Percentiles rank a stretch among this genome's conserved stretches.
Conservation (phyloP, 331 rosid genomes). For the Rhamnella rubrinervis region DNA sequence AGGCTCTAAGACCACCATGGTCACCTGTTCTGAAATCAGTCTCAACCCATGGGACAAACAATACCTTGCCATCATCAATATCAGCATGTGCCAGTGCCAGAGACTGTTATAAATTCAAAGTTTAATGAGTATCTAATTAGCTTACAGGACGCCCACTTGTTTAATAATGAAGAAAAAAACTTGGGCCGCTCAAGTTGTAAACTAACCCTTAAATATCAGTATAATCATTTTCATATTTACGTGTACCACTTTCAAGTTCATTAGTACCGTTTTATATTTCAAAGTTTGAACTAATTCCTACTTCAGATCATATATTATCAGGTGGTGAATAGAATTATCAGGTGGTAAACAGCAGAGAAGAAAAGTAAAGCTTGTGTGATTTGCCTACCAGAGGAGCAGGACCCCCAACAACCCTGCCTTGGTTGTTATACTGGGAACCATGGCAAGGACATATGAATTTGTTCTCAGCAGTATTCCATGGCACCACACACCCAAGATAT, state of each 20-base stretch:
- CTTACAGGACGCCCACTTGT: neutral
- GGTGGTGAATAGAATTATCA: neutral
- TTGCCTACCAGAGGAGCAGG: constrained; percentile 91
- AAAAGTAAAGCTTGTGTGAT: neutral
- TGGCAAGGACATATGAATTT: constrained; percentile 98
- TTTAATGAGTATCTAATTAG: neutral
- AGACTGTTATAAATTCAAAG: constrained; percentile 54
- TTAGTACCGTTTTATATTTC: too few species aligned
- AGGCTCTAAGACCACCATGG: constrained; percentile 83
- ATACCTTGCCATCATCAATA: constrained; percentile 71
- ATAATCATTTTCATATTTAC: too few species aligned
- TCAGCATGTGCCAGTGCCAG: constrained; percentile 89
- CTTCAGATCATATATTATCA: neutral
- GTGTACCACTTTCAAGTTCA: too few species aligned
- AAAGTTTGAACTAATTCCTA: too few species aligned
- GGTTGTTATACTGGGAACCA: constrained; percentile 92
- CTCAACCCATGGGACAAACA: constrained; percentile 92
- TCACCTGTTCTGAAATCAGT: constrained; percentile 95
- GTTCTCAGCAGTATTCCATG: constrained; percentile 77
- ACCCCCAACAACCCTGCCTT: constrained; percentile 94
- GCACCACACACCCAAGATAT: constrained; percentile 97
- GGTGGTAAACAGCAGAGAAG: neutral
- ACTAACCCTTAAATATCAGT: too few species aligned
- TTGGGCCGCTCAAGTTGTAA: too few species aligned
- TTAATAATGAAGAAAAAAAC: neutral